phyloP scores from a whole-genome alignment of 2,329 filamentous ascomycete species.

The Purpureocillium lavendulum region DNA sequence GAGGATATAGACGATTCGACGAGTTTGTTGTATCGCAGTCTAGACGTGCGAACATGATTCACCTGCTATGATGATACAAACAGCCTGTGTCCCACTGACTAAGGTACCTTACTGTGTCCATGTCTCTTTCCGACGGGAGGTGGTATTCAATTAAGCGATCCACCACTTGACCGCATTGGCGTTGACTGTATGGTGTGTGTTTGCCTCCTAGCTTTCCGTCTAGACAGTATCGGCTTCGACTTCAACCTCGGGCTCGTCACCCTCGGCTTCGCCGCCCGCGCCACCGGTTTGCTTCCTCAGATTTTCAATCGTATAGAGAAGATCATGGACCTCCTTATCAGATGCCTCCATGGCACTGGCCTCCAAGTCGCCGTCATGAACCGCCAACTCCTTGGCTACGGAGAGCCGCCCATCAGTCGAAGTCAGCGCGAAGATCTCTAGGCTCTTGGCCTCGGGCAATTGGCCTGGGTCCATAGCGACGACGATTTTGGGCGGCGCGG shows the following conservation, averaged over 20 bases:
- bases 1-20: slow-evolving; percentile 30
- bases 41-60: slow-evolving; percentile 21
- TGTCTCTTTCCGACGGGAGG: slow-evolving; percentile 1
- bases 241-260: slow-evolving; percentile 1
- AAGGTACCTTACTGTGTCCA: neutral
- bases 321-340: slow-evolving; percentile 27
- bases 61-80: neutral
- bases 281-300: slow-evolving; percentile 34
- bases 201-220: slow-evolving; percentile 2
- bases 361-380: slow-evolving; percentile 16
- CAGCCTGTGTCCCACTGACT: neutral
- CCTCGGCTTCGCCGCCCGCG: slow-evolving; percentile 3
- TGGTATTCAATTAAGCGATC: too few species aligned
- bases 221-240: slow-evolving; percentile 2
- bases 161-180: too few species aligned
- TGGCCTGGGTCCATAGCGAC: slow-evolving; percentile 30
- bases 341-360: slow-evolving; percentile 24
- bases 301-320: slow-evolving; percentile 38
- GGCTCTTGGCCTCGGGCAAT: slow-evolving; percentile 16
- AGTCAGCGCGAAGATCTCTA: slow-evolving; percentile 21
- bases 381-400: slow-evolving; percentile 15
- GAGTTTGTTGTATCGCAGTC: slow-evolving; percentile 17
- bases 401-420: slow-evolving; percentile 22
- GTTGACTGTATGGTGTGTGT: too few species aligned
- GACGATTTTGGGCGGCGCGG: slow-evolving; percentile 21